Conservation (phyloP, 805 yeast species). For the Wickerhamomyces mucosus region DNA sequence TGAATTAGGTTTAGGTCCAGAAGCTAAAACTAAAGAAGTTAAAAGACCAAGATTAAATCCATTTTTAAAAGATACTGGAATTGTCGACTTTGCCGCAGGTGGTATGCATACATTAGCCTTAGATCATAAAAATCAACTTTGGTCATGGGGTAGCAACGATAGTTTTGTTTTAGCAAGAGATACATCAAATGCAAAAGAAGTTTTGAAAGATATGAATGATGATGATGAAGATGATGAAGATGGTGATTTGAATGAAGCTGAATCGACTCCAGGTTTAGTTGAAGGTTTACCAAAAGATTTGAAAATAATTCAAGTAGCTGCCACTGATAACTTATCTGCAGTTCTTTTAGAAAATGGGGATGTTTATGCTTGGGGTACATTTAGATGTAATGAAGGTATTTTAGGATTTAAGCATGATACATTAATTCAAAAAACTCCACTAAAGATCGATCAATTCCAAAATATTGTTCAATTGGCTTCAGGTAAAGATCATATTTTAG, state of each 20-base stretch:
- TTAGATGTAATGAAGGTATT: constrained; percentile 86
- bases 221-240: constrained; percentile 47
- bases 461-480: constrained; percentile 76
- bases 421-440: constrained; percentile 58
- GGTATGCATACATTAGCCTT: constrained; percentile 91
- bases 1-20: constrained; percentile 95
- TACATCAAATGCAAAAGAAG: constrained; percentile 55
- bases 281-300: constrained; percentile 50
- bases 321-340: constrained; percentile 87
- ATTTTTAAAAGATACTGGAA: constrained; percentile 54
- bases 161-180: constrained; percentile 87
- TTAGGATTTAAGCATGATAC: constrained; percentile 69
- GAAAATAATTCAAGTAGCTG: constrained; percentile 72
- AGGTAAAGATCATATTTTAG: constrained; percentile 89
- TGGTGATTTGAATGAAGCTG: constrained; percentile 80
- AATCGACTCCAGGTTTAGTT: constrained; percentile 81
- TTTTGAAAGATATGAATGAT: constrained; percentile 57
- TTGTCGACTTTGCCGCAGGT: constrained; percentile 87
- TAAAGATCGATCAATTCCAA: constrained; percentile 47
- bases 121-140: constrained; percentile 65
- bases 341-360: constrained; percentile 73
- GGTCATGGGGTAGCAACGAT: constrained; percentile 99
- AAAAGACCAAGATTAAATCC: constrained; percentile 94
- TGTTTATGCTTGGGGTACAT: constrained; percentile 97
- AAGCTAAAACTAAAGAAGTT: constrained; percentile 84